These are phyloP conservation scores for Lichenothelia convexa DNA, from an alignment of 495 filamentous ascomycete species.

Conservation along the genomic window DNA sequence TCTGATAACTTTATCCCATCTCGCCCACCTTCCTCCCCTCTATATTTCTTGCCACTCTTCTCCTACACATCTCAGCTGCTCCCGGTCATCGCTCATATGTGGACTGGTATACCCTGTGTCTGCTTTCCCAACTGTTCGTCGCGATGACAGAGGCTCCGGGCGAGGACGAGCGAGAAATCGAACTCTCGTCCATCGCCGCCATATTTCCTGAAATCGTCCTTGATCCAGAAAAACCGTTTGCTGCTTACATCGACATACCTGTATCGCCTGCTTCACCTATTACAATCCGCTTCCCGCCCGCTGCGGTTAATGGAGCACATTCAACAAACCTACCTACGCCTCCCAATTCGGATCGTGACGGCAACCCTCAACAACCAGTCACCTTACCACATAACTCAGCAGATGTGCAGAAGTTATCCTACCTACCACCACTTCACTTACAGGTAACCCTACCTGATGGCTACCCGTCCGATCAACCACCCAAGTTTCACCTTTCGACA, in stretches of 20 bases:
- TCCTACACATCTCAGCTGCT: no score
- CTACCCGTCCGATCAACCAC: conserved; percentile 55
- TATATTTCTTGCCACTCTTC: no score
- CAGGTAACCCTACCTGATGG: conserved; percentile 49
- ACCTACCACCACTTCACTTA: conserved; percentile 61
- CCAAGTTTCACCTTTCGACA: conserved; percentile 45
- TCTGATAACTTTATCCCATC: no score
- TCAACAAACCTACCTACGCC: conserved; percentile 24
- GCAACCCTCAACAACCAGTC: conserved; percentile 4
- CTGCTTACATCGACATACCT: conserved; percentile 50
- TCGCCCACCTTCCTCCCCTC: no score
- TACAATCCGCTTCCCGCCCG: conserved; percentile 45
- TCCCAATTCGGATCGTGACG: conserved; percentile 25
- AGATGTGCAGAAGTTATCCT: conserved; percentile 45
- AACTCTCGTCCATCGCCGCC: conserved; percentile 65
- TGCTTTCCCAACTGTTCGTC: conserved; percentile 8
- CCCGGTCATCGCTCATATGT: no score
- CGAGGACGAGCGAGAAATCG: conserved; percentile 55
- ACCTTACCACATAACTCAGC: conserved; percentile 9
- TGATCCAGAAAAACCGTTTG: conserved; percentile 38
- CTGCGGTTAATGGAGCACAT: conserved; percentile 26
- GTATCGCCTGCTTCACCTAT: conserved; percentile 53
- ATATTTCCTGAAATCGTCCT: conserved; percentile 77
- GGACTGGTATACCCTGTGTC: no score
- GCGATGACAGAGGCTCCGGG: conserved; percentile 18